Conservation (phyloP, 108 stramenopile species). For the Cyclotella kingstonii region DNA sequence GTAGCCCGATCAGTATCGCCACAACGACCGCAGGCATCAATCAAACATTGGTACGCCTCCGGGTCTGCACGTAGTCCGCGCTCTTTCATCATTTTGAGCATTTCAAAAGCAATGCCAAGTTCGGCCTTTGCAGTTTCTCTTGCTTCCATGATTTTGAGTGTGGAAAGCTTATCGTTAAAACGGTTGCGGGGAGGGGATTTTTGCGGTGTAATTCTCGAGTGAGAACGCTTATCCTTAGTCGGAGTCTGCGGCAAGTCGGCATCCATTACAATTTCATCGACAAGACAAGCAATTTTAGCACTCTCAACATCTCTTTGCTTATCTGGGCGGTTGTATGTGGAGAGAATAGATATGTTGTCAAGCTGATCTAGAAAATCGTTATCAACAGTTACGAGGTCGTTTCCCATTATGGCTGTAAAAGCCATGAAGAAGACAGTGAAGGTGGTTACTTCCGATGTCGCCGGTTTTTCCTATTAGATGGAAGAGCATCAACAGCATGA, state of each 20-base stretch:
- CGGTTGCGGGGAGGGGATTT: slow-evolving; percentile 43
- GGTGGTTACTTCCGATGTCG: slow-evolving; percentile 66
- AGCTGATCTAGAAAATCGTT: slow-evolving; percentile 49
- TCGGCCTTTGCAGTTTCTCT: slow-evolving; percentile 74
- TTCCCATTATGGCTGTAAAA: slow-evolving; percentile 74
- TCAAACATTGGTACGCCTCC: slow-evolving; percentile 75
- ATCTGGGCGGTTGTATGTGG: slow-evolving; percentile 46
- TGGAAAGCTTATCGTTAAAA: slow-evolving; percentile 75
- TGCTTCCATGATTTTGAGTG: slow-evolving; percentile 75
- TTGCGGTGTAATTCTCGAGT: background rate
- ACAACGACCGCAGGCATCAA: slow-evolving; percentile 84
- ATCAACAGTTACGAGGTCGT: slow-evolving; percentile 69
- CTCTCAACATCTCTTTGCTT: slow-evolving; percentile 19
- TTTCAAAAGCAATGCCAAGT: slow-evolving; percentile 75
- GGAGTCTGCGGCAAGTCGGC: slow-evolving; percentile 30
- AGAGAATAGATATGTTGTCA: slow-evolving; percentile 62
- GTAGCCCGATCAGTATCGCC: slow-evolving; percentile 83
- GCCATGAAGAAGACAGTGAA: slow-evolving; percentile 87
- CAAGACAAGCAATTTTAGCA: slow-evolving; percentile 26
- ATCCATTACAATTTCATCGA: slow-evolving; percentile 45
- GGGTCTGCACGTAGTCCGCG: slow-evolving; percentile 74
- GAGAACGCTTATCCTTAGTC: slow-evolving; percentile 6
- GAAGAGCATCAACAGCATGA: background rate
- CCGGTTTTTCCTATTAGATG: slow-evolving; percentile 21
- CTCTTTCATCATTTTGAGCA: slow-evolving; percentile 85